Base-by-base conservation (phyloP, 306 rosid genomes). In the Citrullus amarus region DNA sequence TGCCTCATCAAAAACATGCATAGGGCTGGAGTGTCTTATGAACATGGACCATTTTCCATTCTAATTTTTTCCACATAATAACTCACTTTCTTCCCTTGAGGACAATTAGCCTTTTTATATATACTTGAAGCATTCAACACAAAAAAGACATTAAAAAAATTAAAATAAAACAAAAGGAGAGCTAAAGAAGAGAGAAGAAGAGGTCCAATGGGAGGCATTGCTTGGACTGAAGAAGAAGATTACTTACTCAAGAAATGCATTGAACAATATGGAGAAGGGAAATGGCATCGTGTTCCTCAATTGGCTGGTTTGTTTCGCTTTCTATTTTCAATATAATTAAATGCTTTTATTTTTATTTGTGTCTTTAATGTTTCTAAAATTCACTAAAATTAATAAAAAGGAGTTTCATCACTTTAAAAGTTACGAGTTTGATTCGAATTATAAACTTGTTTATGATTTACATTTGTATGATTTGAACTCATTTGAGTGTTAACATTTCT, bases 221-320 rank as follows among this genome's bases (percentile, higher is more conserved):
- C 93, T 22, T 90, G 93, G 91, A 90, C 91, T 39, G 86, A 77
- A 48, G 91, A 90, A 80, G 93, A 90, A 78, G 90, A 90, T 79
- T 80, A 82, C 56, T 74, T 84, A 80, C 93, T 90, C 60, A 90
- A 84, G 89, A 88, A 86, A 68, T 90, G 93, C 83, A 82, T 88
- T 68, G 86, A 88, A 60, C 88, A 88, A 79, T 79, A 86, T 79
- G 93, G 93, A 20, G 90, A 90, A 86, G 93, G 91, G 53, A 90
- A 90, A 60, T 90, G 93, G 93, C 93, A 90, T 79, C 80, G 91
- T 2, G 83, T 90, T 80, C 93, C 93, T 81, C 86, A 83, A 32
- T 81, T 90, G 79, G 91, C 93, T 55, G 93, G 91, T 89, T 80
- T 66, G 77, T 50, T 7, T 67, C 17, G 20, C 14, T 50, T 54